Conservation (phyloP, 2,329 filamentous ascomycete genomes). For the Cephalotrichum gorgonifer region DNA sequence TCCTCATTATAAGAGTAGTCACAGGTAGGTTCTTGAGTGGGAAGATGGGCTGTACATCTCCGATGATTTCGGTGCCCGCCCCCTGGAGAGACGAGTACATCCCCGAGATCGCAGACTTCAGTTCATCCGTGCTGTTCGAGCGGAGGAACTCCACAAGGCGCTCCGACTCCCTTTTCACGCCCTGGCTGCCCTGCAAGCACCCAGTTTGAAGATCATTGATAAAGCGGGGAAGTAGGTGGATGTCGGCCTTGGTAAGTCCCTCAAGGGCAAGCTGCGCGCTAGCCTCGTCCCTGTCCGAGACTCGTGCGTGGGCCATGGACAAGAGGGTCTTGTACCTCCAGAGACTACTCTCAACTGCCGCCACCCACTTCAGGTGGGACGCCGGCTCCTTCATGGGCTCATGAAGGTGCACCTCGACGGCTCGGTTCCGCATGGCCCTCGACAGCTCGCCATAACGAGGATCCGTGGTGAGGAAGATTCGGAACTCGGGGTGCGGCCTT, state of each 20-base stretch:
- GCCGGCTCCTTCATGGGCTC: slow-evolving; percentile 21
- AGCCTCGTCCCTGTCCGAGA: background rate
- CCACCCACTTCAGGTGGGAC: slow-evolving; percentile 26
- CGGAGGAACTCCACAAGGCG: slow-evolving; percentile 3
- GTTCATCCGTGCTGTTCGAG: background rate
- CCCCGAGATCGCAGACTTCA: slow-evolving; percentile 19
- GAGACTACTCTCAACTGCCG: slow-evolving; percentile 37
- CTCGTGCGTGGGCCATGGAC: background rate
- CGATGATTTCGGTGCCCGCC: slow-evolving; percentile 17
- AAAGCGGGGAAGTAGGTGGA: slow-evolving; percentile 9
- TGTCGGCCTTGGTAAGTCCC: slow-evolving; percentile 8
- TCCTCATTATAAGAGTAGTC: slow-evolving; percentile 28
- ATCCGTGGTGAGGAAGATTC: slow-evolving; percentile 90
- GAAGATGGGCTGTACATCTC: slow-evolving; percentile 42
- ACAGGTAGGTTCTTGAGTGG: slow-evolving; percentile 47
- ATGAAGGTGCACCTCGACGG: slow-evolving; percentile 76
- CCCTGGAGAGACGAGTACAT: slow-evolving; percentile 23
- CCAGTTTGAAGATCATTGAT: background rate
- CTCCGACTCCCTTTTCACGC: background rate
- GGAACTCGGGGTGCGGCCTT: slow-evolving; percentile 73
- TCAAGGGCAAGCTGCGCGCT: slow-evolving; percentile 6
- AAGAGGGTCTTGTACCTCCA: slow-evolving; percentile 30
- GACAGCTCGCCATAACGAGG: slow-evolving; percentile 87
- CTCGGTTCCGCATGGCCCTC: slow-evolving; percentile 90
- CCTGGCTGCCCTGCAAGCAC: background rate